Evolutionary conservation across 495 filamentous ascomycete species (phyloP).

Genomic region (Penicillium ochrochloron): DNA sequence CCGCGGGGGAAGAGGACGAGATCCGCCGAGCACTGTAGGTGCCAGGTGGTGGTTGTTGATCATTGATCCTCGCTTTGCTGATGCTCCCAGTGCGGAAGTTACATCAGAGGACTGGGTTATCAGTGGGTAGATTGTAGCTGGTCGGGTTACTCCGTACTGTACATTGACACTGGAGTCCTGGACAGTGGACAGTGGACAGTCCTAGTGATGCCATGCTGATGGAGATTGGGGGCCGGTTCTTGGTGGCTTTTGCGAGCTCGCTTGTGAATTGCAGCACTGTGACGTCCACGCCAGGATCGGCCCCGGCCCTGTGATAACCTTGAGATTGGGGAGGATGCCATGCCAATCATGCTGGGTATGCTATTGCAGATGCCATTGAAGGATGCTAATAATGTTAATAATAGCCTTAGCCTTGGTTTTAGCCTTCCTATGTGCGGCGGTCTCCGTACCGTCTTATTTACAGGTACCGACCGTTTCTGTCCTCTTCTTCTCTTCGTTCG

Average conservation of each 20-base stretch:
- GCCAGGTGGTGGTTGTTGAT: neutral
- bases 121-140: no score
- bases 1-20: slow-evolving; percentile 24
- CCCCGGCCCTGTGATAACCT: neutral
- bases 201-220: neutral
- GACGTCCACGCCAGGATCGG: slow-evolving; percentile 21
- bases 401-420: neutral
- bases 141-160: neutral
- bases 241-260: neutral
- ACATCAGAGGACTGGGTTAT: slow-evolving; percentile 14
- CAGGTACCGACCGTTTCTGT: neutral
- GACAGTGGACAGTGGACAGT: no score
- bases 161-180: no score
- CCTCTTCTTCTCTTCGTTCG: neutral
- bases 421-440: slow-evolving; percentile 13
- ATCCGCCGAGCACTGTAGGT: slow-evolving; percentile 12
- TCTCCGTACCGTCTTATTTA: slow-evolving; percentile 25
- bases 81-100: slow-evolving; percentile 28
- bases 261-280: neutral
- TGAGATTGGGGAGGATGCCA: neutral
- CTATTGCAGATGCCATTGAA: neutral
- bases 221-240: neutral
- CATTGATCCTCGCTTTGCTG: slow-evolving; percentile 27
- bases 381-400: neutral
- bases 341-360: no score